Conservation (phyloP, 2,329 filamentous ascomycete species). For the Penicillium sumatraense region DNA sequence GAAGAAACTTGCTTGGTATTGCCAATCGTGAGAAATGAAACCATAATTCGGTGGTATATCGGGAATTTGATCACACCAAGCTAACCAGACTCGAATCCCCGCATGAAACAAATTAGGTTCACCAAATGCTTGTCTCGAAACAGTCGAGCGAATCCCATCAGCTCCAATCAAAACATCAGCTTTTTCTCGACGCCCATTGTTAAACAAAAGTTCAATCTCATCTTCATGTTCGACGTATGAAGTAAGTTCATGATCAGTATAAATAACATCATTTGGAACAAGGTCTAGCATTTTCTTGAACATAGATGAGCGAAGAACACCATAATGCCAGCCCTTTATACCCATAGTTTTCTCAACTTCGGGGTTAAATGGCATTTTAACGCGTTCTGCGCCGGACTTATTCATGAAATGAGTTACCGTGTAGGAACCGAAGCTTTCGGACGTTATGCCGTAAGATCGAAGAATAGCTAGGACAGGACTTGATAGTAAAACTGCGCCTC, state of each 20-base stretch:
- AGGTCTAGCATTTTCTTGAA: constrained; percentile 26
- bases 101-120: constrained; percentile 23
- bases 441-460: constrained; percentile 8
- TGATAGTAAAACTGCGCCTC: constrained; percentile 13
- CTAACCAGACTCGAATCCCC: constrained; percentile 23
- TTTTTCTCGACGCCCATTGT: constrained; percentile 4
- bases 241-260: constrained; percentile 15
- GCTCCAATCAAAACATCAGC: constrained; percentile 22
- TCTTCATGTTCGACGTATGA: constrained; percentile 10
- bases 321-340: constrained; percentile 26
- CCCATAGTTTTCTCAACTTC: constrained; percentile 14
- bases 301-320: constrained; percentile 22
- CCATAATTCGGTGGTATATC: constrained; percentile 13
- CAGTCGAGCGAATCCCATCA: constrained; percentile 22
- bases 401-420: constrained; percentile 21
- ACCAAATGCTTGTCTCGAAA: constrained; percentile 24
- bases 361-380: constrained; percentile 20
- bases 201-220: constrained; percentile 7
- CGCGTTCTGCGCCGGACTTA: constrained; percentile 15
- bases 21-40: constrained; percentile 20
- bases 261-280: constrained; percentile 17
- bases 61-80: constrained; percentile 25
- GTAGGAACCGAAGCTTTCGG: constrained; percentile 16
- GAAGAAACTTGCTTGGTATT: constrained; percentile 26
- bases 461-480: constrained; percentile 16